Base-by-base conservation (phyloP, 1,139 yeast genomes). In the Yamadazyma blattariae region DNA sequence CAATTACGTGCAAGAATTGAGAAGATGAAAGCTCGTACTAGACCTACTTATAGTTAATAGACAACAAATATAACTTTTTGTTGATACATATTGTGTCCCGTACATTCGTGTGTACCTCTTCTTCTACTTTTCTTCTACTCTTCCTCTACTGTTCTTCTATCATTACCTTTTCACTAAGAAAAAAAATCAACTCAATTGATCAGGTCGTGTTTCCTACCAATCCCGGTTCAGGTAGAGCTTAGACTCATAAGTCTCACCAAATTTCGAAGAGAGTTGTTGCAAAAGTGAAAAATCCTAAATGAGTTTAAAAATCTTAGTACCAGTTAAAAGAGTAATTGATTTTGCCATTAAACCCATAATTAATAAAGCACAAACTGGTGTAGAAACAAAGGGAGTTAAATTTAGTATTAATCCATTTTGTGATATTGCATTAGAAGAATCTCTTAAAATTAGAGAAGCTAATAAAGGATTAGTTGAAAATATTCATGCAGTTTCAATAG, bases 351-450 rank as follows among this genome's bases (percentile, higher is more conserved):
- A 85, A 61, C 98, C 98, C 32, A 77, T 97, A 52, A 85, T 92
- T 61, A 90, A 89, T 68, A 82, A 87, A 61, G 70, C 95, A 12
- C 79, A 79, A 39, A 83, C 89, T 10, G 96, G 94, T 4, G 82
- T 92, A 35, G 96, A 89, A 52, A 82, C 92, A 39, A 79, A 85
- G 47, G 97, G 97, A 38, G 89, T 88, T 50, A 90, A 90, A 66
- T 89, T 84, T 71, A 79, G 90, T 55, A 88, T 92, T 61, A 92
- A 92, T 60, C 98, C 98, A 37, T 92, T 92, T 63, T 94, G 96
- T 64, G 98, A 92, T 62, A 92, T 92, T 57, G 98, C 98, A 12
- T 68, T 75, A 37, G 98, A 92, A 63, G 98, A 92, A 61, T 95
- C 97, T 3, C 70, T 90, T 34, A 76, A 83, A 50, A 73, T 92